Evolutionary conservation across 2,329 filamentous ascomycete species (phyloP).

Genomic region (Fusarium anguioides): DNA sequence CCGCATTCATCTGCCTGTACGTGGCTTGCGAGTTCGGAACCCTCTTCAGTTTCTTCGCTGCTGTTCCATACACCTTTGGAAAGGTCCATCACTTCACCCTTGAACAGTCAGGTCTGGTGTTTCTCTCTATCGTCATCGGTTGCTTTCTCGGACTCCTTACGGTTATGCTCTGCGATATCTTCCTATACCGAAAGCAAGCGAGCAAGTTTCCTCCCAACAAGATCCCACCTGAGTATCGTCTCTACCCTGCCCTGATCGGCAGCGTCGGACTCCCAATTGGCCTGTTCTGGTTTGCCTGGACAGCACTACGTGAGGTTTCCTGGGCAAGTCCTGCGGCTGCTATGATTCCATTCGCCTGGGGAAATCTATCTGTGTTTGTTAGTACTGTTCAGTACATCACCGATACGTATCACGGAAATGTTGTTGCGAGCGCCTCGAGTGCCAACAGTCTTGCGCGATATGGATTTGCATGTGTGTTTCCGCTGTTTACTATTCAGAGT

Average conservation of each 20-base stretch:
- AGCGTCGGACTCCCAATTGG: slow-evolving; percentile 63
- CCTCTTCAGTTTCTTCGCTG: slow-evolving; percentile 64
- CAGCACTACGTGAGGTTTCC: slow-evolving; percentile 55
- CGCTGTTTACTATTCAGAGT: slow-evolving; percentile 70
- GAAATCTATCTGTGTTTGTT: slow-evolving; percentile 70
- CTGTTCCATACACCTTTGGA: slow-evolving; percentile 61
- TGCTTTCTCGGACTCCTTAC: slow-evolving; percentile 57
- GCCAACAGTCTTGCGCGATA: slow-evolving; percentile 71
- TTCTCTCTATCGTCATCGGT: slow-evolving; percentile 59
- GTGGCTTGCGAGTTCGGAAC: slow-evolving; percentile 63
- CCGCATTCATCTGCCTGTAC: slow-evolving; percentile 65
- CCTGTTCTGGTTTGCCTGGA: slow-evolving; percentile 72
- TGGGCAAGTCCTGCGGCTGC: slow-evolving; percentile 64
- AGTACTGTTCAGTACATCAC: slow-evolving; percentile 63
- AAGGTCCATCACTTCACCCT: slow-evolving; percentile 57
- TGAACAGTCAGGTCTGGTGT: slow-evolving; percentile 57
- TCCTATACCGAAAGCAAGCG: slow-evolving; percentile 55
- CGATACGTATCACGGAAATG: slow-evolving; percentile 66
- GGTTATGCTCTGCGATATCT: slow-evolving; percentile 54
- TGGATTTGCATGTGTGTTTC: slow-evolving; percentile 65
- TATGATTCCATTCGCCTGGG: slow-evolving; percentile 68
- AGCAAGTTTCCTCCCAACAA: slow-evolving; percentile 48
- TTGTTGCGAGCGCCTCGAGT: slow-evolving; percentile 67
- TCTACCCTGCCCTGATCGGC: slow-evolving; percentile 69
- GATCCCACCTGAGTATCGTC: slow-evolving; percentile 65